Base-by-base conservation (phyloP, 2,329 filamentous ascomycete species). In the Penicillium frequentans region DNA sequence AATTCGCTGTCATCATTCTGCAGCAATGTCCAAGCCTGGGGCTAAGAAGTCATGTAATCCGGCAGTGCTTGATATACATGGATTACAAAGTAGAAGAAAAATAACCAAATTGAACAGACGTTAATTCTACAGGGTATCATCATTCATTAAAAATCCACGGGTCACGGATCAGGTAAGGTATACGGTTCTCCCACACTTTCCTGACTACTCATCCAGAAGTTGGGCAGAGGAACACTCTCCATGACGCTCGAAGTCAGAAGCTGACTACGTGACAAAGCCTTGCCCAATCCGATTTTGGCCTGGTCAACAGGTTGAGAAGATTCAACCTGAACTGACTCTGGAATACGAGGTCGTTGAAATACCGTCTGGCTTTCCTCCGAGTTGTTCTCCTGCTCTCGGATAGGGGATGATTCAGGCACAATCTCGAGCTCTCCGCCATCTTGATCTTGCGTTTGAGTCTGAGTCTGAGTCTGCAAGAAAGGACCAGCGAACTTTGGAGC, bases 161-260 rank as follows among this genome's bases (percentile, higher is more conserved):
- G 7, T 61, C 45, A 67, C 29, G 54, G 56, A 49, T 72, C 67
- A 31, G 67, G 64, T 42, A 67, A 54, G 54, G 64, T 71, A 59
- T 75, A 75, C 24, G 71, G 73, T 48, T 75, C 74, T 33, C 71
- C 71, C 27, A 73, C 64, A 60, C 69, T 75, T 52, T 74, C 71
- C 57, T 76, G 73, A 51, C 73, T 77, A 7, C 67, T 67, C 62
- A 70, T 67, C 69, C 73, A 75, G 19, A 74, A 70, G 5, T 66
- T 67, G 3, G 75, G 75, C n/a, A 74, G 53, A 7, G 75, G 73
- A 49, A 77, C 65, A 57, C 75, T 78, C 51, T 78, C 75, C 75
- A 78, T 76, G 19, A 78, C 67, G 56, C 74, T 77, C 2, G 75
- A 75, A 0, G 75, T 74, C 26, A 78, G 59, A 44, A 76, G 65